These are phyloP conservation scores for Pholiota adiposa DNA, from an alignment of 1,284 basidiomycete genomes.

Conservation along the genomic window DNA sequence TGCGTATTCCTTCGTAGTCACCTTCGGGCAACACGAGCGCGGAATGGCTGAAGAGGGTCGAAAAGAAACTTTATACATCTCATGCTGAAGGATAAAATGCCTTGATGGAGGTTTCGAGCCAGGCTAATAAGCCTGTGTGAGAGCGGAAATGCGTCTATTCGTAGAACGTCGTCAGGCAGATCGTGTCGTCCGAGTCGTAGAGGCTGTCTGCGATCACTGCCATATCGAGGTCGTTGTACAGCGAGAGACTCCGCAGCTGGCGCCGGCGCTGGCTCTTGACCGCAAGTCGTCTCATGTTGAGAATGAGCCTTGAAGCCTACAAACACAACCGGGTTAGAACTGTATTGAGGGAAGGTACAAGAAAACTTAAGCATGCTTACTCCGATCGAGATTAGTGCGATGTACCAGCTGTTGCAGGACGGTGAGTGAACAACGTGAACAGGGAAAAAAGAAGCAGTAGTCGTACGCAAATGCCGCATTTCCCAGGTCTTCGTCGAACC, in stretches of 20 bases:
- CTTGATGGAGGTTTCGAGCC: no score
- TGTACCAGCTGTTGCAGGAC: background rate
- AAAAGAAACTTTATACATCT: no score
- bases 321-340: no score
- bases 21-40: no score
- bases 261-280: conserved; percentile 1
- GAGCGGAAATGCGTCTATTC: background rate
- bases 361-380: background rate
- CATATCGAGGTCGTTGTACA: background rate
- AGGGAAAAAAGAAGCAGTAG: background rate
- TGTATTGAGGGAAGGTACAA: no score
- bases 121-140: background rate
- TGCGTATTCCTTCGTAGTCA: no score
- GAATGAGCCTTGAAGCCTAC: conserved; percentile 3
- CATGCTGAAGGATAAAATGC: no score
- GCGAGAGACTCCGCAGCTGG: background rate
- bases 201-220: background rate
- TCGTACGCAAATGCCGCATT: conserved; percentile 10
- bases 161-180: conserved; percentile 9
- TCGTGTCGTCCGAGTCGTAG: background rate
- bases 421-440: background rate
- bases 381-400: conserved; percentile 1
- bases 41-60: no score
- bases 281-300: conserved; percentile 2
- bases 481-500: background rate